Evolutionary conservation across 768 basidiomycete species (phyloP).

Genomic region (Clavaria fumosa): DNA sequence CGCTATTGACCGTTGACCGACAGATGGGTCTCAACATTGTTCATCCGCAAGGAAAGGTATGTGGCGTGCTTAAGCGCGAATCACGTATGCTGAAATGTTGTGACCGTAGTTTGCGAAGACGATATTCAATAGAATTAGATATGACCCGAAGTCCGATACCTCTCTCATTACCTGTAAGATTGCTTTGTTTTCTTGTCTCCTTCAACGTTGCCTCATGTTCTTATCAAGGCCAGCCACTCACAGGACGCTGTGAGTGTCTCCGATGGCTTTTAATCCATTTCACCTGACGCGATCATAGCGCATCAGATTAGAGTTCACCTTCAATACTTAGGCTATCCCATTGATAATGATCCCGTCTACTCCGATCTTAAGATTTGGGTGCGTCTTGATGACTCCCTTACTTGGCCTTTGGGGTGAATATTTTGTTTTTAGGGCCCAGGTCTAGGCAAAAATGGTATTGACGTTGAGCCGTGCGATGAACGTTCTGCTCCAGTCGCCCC

Average conservation of each 20-base stretch:
- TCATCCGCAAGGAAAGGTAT: slow-evolving; percentile 86
- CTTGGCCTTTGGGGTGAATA: not conserved
- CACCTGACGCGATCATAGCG: slow-evolving; percentile 30
- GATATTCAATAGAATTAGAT: slow-evolving; percentile 67
- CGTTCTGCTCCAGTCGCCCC: slow-evolving; percentile 49
- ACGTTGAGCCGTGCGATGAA: slow-evolving; percentile 51
- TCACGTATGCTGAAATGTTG: not conserved
- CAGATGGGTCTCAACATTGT: slow-evolving; percentile 97
- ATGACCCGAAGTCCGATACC: slow-evolving; percentile 65
- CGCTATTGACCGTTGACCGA: slow-evolving; percentile 81
- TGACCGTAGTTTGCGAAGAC: slow-evolving; percentile 64
- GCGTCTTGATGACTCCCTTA: slow-evolving; percentile 10
- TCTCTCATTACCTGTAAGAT: slow-evolving; percentile 73
- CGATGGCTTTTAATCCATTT: slow-evolving; percentile 5
- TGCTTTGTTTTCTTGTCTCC: slow-evolving; percentile 4
- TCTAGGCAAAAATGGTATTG: slow-evolving; percentile 69
- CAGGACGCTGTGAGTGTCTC: slow-evolving; percentile 69
- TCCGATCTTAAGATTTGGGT: slow-evolving; percentile 70
- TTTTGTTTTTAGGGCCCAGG: slow-evolving; percentile 38
- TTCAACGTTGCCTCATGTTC: slow-evolving; percentile 6
- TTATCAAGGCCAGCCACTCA: slow-evolving; percentile 61
- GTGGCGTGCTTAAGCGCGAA: slow-evolving; percentile 5
- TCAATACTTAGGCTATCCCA: slow-evolving; percentile 85
- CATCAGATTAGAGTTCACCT: slow-evolving; percentile 97
- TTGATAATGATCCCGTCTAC: slow-evolving; percentile 93